Conservation (phyloP, 192 early-diverging fungal species). For the Coemansia sp. region DNA sequence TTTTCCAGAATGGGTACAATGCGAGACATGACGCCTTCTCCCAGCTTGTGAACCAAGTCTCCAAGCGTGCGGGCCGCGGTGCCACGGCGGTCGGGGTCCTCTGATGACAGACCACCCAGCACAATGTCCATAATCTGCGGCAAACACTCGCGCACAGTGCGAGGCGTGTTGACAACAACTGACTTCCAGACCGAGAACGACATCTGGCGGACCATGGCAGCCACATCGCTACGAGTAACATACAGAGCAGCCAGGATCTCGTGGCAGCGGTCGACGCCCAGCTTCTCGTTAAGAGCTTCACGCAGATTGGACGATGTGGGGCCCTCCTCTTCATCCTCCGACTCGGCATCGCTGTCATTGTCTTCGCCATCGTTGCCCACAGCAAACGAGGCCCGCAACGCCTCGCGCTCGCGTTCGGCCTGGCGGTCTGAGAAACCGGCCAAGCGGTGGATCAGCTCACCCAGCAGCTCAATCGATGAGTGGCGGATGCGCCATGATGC, state of each 20-base stretch:
- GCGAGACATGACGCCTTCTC: conserved; percentile 81
- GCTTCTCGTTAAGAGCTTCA: conserved; percentile 63
- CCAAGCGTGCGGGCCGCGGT: conserved; percentile 89
- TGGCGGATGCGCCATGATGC: conserved; percentile 96
- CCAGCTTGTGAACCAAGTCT: conserved; percentile 92
- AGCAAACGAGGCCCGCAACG: conserved; percentile 40
- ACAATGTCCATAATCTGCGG: conserved; percentile 89
- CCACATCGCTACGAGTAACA: conserved; percentile 83
- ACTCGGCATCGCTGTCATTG: conserved; percentile 19
- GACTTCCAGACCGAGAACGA: conserved; percentile 93
- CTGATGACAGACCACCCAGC: conserved; percentile 72
- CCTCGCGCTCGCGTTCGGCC: conserved; percentile 49
- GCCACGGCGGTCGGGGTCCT: conserved; percentile 74
- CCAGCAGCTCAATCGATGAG: conserved; percentile 90
- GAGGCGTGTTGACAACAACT: conserved; percentile 93
- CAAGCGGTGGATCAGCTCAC: conserved; percentile 90
- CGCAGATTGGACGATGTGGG: conserved; percentile 38
- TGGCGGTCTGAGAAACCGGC: conserved; percentile 77
- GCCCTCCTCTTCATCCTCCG: conserved; percentile 28
- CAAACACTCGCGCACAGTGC: conserved; percentile 93
- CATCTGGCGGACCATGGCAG: conserved; percentile 81
- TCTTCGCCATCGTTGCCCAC: conserved; percentile 39
- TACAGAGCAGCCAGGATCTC: conserved; percentile 86
- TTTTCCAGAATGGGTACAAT: conserved; percentile 89
- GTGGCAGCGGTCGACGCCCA: conserved; percentile 85